Evolutionary conservation across 495 filamentous ascomycete genomes (phyloP).

Genomic region (Emericellopsis terricola): DNA sequence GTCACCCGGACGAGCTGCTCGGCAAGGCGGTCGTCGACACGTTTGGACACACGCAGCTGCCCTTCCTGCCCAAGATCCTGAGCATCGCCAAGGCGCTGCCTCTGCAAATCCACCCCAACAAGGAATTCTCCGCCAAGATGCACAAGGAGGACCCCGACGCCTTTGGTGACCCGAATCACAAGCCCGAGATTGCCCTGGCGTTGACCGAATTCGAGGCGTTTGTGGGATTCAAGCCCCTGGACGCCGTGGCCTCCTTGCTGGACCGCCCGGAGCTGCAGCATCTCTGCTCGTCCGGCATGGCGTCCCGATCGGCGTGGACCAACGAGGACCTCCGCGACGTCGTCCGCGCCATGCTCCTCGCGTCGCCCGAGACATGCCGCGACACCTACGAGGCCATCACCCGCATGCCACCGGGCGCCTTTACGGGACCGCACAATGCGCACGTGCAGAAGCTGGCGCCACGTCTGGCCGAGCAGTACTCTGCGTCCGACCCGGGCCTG

Average conservation of each 20-base stretch:
- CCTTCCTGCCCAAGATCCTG: conserved; percentile 64
- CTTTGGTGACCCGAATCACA: conserved; percentile 61
- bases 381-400: conserved; percentile 30
- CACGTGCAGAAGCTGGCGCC: no score
- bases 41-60: conserved; percentile 46
- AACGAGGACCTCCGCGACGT: conserved; percentile 43
- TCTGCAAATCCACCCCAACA: conserved; percentile 66
- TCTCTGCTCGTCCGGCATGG: conserved; percentile 30
- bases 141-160: conserved; percentile 43
- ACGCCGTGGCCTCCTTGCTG: conserved; percentile 42
- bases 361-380: conserved; percentile 30
- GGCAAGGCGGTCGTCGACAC: conserved; percentile 44
- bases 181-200: conserved; percentile 68
- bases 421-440: conserved; percentile 40
- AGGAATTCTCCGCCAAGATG: conserved; percentile 40
- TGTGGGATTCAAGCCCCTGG: conserved; percentile 52
- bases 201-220: conserved; percentile 66
- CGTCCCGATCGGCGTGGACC: conserved; percentile 35
- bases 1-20: conserved; percentile 42
- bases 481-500: conserved; percentile 36
- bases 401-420: conserved; percentile 32
- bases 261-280: conserved; percentile 21
- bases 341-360: conserved; percentile 35
- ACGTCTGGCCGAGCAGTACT: conserved; percentile 49
- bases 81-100: conserved; percentile 66